Evolutionary conservation across 2,329 filamentous ascomycete genomes (phyloP).

Genomic region (Nectriaceae sp.): DNA sequence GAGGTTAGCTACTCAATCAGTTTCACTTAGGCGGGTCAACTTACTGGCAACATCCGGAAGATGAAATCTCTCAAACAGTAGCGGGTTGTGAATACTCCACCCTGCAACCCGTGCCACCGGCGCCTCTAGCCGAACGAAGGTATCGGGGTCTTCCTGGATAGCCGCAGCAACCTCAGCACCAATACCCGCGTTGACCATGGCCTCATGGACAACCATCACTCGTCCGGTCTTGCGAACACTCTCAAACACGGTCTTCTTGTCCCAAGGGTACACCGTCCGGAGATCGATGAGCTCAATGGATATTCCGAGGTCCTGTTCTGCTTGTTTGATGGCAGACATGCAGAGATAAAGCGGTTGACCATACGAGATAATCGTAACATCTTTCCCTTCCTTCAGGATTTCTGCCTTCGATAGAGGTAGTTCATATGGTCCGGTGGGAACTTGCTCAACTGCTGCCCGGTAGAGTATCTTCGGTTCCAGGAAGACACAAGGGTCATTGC

Average conservation of each 20-base stretch:
- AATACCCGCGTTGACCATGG: slow-evolving; percentile 86
- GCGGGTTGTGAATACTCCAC: slow-evolving; percentile 83
- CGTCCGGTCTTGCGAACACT: slow-evolving; percentile 87
- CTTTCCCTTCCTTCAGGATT: slow-evolving; percentile 74
- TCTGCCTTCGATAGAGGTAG: slow-evolving; percentile 86
- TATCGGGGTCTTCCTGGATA: slow-evolving; percentile 75
- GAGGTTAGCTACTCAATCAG: slow-evolving; percentile 9
- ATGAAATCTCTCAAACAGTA: slow-evolving; percentile 79
- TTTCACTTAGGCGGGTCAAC: slow-evolving; percentile 38
- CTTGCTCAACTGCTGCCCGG: slow-evolving; percentile 87
- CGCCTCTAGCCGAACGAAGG: slow-evolving; percentile 81
- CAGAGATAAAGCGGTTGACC: slow-evolving; percentile 89
- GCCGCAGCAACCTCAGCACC: slow-evolving; percentile 88
- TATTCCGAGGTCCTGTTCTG: slow-evolving; percentile 73
- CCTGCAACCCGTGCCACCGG: slow-evolving; percentile 83
- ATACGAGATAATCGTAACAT: slow-evolving; percentile 85
- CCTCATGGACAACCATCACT: slow-evolving; percentile 87
- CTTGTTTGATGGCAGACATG: slow-evolving; percentile 72
- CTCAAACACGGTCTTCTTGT: slow-evolving; percentile 74
- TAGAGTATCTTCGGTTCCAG: slow-evolving; percentile 95
- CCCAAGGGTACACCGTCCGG: slow-evolving; percentile 89
- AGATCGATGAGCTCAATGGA: slow-evolving; percentile 85
- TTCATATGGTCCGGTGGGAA: slow-evolving; percentile 78
- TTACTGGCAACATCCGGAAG: slow-evolving; percentile 85
- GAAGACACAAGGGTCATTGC: slow-evolving; percentile 87